Evolutionary conservation across 305 asterid species (phyloP).

Genomic region (Fraxinus xanthoxyloides): DNA sequence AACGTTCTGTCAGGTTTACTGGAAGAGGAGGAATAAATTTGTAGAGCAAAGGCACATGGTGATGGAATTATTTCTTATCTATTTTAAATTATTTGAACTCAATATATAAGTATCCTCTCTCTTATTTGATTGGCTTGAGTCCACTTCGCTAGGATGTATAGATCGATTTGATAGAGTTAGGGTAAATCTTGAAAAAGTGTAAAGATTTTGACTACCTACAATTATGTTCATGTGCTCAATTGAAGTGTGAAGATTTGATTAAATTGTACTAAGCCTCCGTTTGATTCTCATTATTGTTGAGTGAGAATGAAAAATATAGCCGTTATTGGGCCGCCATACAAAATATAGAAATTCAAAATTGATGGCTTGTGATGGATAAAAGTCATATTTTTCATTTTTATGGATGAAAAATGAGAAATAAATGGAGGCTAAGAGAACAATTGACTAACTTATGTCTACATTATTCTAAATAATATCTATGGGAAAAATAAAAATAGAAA

Average conservation of each 20-base stretch:
- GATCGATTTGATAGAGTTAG: neutral
- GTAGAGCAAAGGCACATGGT: neutral
- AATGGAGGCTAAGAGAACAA: no score
- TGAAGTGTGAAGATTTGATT: neutral
- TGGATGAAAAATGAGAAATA: no score
- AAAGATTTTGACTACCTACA: neutral
- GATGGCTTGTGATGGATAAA: no score
- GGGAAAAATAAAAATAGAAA: no score
- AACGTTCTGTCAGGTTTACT: neutral
- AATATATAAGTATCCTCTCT: neutral
- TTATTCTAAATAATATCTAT: no score
- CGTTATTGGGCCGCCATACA: no score
- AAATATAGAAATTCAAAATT: no score
- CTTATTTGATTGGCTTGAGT: neutral
- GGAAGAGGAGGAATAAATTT: neutral
- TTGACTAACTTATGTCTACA: no score
- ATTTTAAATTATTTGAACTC: neutral
- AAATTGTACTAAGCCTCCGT: no score
- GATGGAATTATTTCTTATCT: neutral
- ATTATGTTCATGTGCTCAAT: neutral
- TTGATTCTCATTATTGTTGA: no score
- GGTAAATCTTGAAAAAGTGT: neutral
- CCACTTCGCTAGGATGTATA: neutral
- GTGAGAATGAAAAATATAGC: no score
- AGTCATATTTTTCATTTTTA: no score